A percentile compares a stretch with the other conserved stretches of the same genome.
Conservation (phyloP, 2,329 filamentous ascomycete genomes). For the Bisporella sp. region DNA sequence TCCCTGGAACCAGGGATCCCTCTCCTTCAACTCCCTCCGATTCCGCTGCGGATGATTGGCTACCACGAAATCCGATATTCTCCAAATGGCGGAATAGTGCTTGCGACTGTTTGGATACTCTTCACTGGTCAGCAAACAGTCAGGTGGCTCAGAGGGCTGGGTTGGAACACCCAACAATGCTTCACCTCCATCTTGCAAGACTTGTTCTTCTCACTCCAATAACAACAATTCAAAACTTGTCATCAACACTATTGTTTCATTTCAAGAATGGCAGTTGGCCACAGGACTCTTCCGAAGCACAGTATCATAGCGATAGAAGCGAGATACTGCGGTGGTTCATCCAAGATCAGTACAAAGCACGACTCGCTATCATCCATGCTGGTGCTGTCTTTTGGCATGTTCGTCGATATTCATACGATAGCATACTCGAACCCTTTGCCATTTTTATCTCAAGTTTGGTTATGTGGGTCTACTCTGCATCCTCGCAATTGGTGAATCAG, state of each 20-base stretch:
- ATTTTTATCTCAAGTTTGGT: slow-evolving; percentile 39
- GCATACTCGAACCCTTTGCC: slow-evolving; percentile 39
- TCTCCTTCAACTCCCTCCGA: no score
- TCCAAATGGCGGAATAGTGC: slow-evolving; percentile 38
- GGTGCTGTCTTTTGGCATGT: slow-evolving; percentile 46
- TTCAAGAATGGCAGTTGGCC: no score
- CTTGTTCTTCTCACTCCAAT: slow-evolving; percentile 33
- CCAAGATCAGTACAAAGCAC: slow-evolving; percentile 47
- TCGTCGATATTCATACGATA: slow-evolving; percentile 39
- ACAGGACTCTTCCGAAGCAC: background rate
- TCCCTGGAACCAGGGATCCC: no score
- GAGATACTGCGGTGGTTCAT: slow-evolving; percentile 41
- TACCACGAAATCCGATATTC: background rate
- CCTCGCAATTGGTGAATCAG: background rate
- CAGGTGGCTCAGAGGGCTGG: slow-evolving; percentile 32
- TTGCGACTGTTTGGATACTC: slow-evolving; percentile 35
- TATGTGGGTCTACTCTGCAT: slow-evolving; percentile 36
- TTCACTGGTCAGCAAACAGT: slow-evolving; percentile 37
- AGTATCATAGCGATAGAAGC: background rate
- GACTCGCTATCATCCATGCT: slow-evolving; percentile 47
- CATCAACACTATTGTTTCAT: slow-evolving; percentile 2
- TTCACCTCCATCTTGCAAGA: slow-evolving; percentile 36
- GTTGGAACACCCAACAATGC: slow-evolving; percentile 35
- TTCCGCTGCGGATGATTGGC: no score
- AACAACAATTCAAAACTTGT: slow-evolving; percentile 15